Conservation (phyloP, 2,329 filamentous ascomycete species). For the Orbilia javanica region DNA sequence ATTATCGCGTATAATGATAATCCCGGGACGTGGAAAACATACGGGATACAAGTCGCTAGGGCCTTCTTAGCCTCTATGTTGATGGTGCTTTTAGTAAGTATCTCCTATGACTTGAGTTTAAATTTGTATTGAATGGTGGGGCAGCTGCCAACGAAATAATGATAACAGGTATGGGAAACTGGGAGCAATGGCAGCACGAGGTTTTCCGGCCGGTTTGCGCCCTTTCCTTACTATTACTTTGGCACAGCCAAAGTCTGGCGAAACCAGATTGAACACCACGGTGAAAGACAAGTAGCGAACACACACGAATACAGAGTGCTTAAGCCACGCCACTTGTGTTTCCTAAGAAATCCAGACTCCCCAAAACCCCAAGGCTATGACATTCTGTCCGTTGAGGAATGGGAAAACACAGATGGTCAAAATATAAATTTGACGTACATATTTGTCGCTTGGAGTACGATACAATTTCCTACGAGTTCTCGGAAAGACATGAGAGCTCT, state of each 20-base stretch:
- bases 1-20: conserved; percentile 55
- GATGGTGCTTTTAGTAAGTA: conserved; percentile 25
- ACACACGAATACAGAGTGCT: conserved; percentile 47
- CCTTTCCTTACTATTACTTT: conserved; percentile 47
- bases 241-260: conserved; percentile 59
- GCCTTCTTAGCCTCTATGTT: conserved; percentile 39
- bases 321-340: conserved; percentile 58
- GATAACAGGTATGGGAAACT: background rate
- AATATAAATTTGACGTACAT: conserved; percentile 42
- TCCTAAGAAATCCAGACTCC: conserved; percentile 39
- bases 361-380: conserved; percentile 30
- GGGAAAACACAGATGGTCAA: conserved; percentile 41
- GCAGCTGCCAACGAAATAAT: background rate
- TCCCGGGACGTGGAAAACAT: conserved; percentile 49
- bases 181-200: background rate
- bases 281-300: background rate
- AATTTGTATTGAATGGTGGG: background rate
- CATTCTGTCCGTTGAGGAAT: conserved; percentile 43
- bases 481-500: conserved; percentile 39
- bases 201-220: conserved; percentile 49
- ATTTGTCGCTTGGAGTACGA: conserved; percentile 55
- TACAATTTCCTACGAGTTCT: conserved; percentile 47
- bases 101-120: too few species aligned
- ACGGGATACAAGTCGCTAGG: conserved; percentile 27
- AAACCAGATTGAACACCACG: conserved; percentile 54